Evolutionary conservation across 441 rosid genomes (phyloP).

Genomic region (Arabidopsis hybrid): DNA sequence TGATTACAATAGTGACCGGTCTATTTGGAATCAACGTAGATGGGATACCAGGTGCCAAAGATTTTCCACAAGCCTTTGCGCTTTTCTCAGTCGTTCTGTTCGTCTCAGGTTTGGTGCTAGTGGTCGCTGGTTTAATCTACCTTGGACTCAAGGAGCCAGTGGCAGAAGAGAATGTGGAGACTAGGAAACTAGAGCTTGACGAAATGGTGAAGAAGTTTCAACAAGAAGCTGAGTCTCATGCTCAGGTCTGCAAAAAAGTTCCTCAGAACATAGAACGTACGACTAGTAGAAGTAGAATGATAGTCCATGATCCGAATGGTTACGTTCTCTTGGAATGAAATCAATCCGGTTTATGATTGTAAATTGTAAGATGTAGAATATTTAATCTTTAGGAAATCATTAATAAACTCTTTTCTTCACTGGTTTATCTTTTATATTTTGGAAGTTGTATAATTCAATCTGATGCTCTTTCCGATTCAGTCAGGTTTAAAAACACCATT

Average conservation of each 20-base stretch:
- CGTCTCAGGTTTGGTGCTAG: conserved; percentile 51
- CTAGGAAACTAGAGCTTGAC: conserved; percentile 60
- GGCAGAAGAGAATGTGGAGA: conserved; percentile 52
- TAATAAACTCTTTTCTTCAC: background rate
- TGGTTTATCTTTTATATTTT: no score
- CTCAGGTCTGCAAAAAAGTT: conserved; percentile 52
- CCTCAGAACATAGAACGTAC: conserved; percentile 49
- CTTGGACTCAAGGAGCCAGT: conserved; percentile 64
- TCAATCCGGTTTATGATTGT: conserved; percentile 10
- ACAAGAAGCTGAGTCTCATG: conserved; percentile 68
- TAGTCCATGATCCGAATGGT: conserved; percentile 49
- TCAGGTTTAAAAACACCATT: no score
- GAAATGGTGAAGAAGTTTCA: conserved; percentile 65
- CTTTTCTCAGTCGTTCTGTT: conserved; percentile 54
- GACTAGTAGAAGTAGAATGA: conserved; percentile 36
- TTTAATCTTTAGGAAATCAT: background rate
- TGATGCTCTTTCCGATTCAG: no score
- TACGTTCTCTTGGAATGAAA: conserved; percentile 54
- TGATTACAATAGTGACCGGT: conserved; percentile 64
- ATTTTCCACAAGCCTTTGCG: conserved; percentile 55
- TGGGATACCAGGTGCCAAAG: conserved; percentile 62
- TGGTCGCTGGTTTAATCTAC: conserved; percentile 53
- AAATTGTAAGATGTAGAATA: conserved; percentile 7
- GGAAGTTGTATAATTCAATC: no score
- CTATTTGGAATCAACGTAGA: conserved; percentile 71